Evolutionary conservation across 371 early-diverging fungal genomes (phyloP).

Genomic region (Chytridiales sp.): DNA sequence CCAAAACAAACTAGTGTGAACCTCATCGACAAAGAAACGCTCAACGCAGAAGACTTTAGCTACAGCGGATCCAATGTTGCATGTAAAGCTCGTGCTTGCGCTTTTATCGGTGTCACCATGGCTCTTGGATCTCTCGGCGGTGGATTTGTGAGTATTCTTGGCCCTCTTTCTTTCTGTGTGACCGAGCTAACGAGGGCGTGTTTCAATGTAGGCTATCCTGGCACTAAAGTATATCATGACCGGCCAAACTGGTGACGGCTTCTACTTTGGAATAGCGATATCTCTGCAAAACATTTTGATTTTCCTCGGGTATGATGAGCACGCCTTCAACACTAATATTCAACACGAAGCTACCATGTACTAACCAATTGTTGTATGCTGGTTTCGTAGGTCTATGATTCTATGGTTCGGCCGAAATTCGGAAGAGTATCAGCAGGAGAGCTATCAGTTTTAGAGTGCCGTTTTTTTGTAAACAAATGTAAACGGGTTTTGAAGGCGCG

Average conservation of each 20-base stretch:
- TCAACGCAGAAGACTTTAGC: constrained; percentile 54
- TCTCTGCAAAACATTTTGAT: constrained; percentile 65
- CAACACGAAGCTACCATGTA: neutral
- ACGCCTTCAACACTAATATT: neutral
- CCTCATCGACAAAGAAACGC: constrained; percentile 48
- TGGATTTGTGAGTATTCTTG: constrained; percentile 57
- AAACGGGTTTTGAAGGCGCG: constrained; percentile 1
- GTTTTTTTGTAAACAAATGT: no score
- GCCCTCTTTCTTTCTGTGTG: neutral
- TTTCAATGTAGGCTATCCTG: constrained; percentile 54
- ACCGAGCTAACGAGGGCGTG: constrained; percentile 1
- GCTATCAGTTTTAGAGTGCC: no score
- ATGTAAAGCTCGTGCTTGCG: constrained; percentile 63
- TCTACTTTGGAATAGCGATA: constrained; percentile 63
- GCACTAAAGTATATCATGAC: constrained; percentile 68
- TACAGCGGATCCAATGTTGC: constrained; percentile 44
- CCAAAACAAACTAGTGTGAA: constrained; percentile 38
- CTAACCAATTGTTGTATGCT: neutral
- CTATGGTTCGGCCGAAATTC: constrained; percentile 49
- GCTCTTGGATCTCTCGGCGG: constrained; percentile 75
- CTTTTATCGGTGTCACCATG: constrained; percentile 72
- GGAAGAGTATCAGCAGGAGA: constrained; percentile 9
- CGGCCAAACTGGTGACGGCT: constrained; percentile 49
- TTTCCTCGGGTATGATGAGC: constrained; percentile 57
- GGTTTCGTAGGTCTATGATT: constrained; percentile 42